These are phyloP conservation scores for Smithsoniella earleae DNA, from an alignment of 163 green algal genomes.

Conservation along the genomic window DNA sequence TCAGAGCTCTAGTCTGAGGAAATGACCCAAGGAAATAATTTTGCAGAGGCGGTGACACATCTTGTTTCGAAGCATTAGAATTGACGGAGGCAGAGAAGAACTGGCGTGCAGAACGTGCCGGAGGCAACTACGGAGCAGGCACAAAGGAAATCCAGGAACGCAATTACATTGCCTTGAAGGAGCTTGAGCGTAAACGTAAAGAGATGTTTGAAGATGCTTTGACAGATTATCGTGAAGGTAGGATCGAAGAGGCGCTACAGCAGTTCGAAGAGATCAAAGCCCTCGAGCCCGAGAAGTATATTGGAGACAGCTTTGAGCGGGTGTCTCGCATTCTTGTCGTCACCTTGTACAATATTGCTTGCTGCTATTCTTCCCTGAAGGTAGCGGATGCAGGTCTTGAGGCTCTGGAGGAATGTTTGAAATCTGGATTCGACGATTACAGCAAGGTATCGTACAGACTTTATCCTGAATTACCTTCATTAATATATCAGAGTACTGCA, in stretches of 20 bases:
- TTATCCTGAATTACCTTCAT: not conserved
- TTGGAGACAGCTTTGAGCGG: slow-evolving; percentile 81
- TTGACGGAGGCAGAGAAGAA: slow-evolving; percentile 51
- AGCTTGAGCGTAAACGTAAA: slow-evolving; percentile 69
- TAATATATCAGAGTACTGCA: not conserved
- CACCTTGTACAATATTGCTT: slow-evolving; percentile 96
- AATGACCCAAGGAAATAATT: too few species aligned
- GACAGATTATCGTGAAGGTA: slow-evolving; percentile 60
- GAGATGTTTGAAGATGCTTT: slow-evolving; percentile 85
- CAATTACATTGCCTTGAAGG: slow-evolving; percentile 81
- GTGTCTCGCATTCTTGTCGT: slow-evolving; percentile 82
- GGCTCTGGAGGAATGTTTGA: slow-evolving; percentile 76
- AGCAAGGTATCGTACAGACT: slow-evolving; percentile 72
- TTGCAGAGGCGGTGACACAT: not conserved
- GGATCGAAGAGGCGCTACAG: slow-evolving; percentile 67
- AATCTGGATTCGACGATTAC: slow-evolving; percentile 88
- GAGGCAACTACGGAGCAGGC: slow-evolving; percentile 89
- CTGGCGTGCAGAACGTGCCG: slow-evolving; percentile 64
- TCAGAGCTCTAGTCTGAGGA: too few species aligned
- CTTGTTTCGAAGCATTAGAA: slow-evolving; percentile 46
- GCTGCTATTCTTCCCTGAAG: slow-evolving; percentile 74
- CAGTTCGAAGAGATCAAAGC: slow-evolving; percentile 92
- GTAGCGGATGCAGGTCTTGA: slow-evolving; percentile 67
- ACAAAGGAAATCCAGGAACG: slow-evolving; percentile 82
- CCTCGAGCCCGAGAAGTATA: slow-evolving; percentile 84